Evolutionary conservation across 2,329 filamentous ascomycete genomes (phyloP), one percentile per base, ranked within the genome.

Genomic region (Lecanicillium sp.): DNA sequence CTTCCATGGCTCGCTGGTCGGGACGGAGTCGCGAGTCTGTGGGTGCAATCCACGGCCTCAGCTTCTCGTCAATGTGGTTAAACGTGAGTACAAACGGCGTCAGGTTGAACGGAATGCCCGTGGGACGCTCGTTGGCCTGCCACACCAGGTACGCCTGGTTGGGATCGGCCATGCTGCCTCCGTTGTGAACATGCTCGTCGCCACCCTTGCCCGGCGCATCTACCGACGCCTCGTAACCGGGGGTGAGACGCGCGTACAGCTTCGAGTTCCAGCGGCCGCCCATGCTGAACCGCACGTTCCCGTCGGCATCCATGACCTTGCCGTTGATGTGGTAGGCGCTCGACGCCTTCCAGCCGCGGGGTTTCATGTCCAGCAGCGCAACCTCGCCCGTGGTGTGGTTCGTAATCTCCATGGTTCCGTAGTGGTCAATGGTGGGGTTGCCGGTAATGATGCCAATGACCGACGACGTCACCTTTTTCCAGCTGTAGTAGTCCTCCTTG

Each of bases 401-500:
- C 68, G 88, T 95, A 60, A 98, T 81, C 58, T 96, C 88, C 87
- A 98, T 97, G 1, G 82, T 72, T 1, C 92, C 92, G 58, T 97
- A 97, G 61, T 98, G 96, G 65, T 98, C 92, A n/a, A 98, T 86
- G 0, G 85, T 86, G 0, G 92, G 92, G 51, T 87, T 95, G 34
- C 92, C 92, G 0, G 90, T 97, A 53, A 98, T 96, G 60, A 98
- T 98, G 42, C 92, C 92, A 43, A 97, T 81, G n/a, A 98, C 92
- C 2, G 89, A 94, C 1, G 88, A 92, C 1, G 89, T 97, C 14
- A 96, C 88, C 66, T 98, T 98, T 65, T 96, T 97, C 92, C 92
- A 98, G 0, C 90, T 96, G 62, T 94, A 98, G 2, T 96, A 69
- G 50, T 98, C 92, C 46, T 85, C 81, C 51, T 84, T 81, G 9